Evolutionary conservation across 2,329 filamentous ascomycete species (phyloP).

Genomic region (Drechmeria coniospora): DNA sequence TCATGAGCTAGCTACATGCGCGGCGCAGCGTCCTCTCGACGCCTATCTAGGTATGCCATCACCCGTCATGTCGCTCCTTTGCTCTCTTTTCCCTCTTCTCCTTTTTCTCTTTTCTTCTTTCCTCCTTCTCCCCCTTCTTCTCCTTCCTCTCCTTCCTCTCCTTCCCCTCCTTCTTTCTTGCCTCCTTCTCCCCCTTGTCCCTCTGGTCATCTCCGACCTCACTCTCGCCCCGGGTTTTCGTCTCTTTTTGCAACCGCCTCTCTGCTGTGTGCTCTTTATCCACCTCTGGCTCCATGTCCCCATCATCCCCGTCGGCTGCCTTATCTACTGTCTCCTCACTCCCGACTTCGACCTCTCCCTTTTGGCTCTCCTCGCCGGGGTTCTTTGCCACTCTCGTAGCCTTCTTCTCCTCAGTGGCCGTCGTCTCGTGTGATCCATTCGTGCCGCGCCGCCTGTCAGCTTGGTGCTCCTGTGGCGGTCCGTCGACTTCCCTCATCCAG

Average conservation of each 20-base stretch:
- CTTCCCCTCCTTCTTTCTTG: background rate
- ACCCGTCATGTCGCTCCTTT: background rate
- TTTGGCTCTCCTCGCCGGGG: no score
- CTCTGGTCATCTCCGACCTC: slow-evolving; percentile 3
- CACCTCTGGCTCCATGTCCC: no score
- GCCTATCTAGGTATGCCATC: background rate
- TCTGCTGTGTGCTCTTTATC: no score
- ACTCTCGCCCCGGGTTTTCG: background rate
- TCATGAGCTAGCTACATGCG: background rate
- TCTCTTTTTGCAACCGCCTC: no score
- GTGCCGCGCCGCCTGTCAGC: slow-evolving; percentile 1
- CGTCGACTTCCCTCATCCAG: slow-evolving; percentile 36
- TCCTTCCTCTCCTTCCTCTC: slow-evolving; percentile 1
- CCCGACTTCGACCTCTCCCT: no score
- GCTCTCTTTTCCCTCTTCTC: background rate
- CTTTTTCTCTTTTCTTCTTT: slow-evolving; percentile 4
- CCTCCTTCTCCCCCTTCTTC: slow-evolving; percentile 3
- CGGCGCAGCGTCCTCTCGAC: no score
- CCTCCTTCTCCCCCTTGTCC: slow-evolving; percentile 1
- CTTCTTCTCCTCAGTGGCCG: no score
- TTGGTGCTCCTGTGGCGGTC: slow-evolving; percentile 3
- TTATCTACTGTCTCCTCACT: no score
- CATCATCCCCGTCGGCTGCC: no score
- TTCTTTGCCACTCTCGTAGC: no score
- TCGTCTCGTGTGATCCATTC: background rate